These are phyloP conservation scores for Calendula officinalis DNA, from an alignment of 129 eudicot species.

Conservation along the genomic window DNA sequence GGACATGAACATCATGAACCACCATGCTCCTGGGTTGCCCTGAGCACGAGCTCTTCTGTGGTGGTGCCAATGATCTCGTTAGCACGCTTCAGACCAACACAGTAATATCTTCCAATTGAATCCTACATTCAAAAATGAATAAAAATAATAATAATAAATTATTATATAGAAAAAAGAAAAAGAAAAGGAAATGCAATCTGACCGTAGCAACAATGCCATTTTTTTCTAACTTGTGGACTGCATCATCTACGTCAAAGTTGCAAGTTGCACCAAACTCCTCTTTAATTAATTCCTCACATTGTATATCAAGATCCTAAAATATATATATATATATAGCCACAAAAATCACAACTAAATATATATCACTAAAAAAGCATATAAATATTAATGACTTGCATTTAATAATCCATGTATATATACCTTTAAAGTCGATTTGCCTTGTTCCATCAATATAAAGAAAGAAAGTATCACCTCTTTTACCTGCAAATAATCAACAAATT, in stretches of 20 bases:
- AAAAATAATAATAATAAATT: neutral
- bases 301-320: constrained; percentile 75
- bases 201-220: constrained; percentile 92
- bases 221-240: constrained; percentile 80
- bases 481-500: constrained; percentile 37
- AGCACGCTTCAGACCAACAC: constrained; percentile 89
- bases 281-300: constrained; percentile 76
- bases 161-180: too few relatives aligned
- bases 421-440: constrained; percentile 84
- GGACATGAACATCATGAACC: constrained; percentile 42
- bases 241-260: constrained; percentile 96
- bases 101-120: constrained; percentile 79
- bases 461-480: constrained; percentile 86
- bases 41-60: constrained; percentile 86
- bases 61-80: constrained; percentile 95
- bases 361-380: neutral
- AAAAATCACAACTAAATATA: constrained; percentile 11
- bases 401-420: constrained; percentile 25
- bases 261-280: constrained; percentile 88
- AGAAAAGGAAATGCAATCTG: constrained; percentile 28
- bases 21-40: constrained; percentile 49
- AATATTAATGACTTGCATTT: too few relatives aligned
- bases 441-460: constrained; percentile 90
- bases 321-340: too few relatives aligned
- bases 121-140: constrained; percentile 46